These are phyloP conservation scores for Trichoderma reesei DNA, from an alignment of 495 filamentous ascomycete species.

Conservation along the genomic window DNA sequence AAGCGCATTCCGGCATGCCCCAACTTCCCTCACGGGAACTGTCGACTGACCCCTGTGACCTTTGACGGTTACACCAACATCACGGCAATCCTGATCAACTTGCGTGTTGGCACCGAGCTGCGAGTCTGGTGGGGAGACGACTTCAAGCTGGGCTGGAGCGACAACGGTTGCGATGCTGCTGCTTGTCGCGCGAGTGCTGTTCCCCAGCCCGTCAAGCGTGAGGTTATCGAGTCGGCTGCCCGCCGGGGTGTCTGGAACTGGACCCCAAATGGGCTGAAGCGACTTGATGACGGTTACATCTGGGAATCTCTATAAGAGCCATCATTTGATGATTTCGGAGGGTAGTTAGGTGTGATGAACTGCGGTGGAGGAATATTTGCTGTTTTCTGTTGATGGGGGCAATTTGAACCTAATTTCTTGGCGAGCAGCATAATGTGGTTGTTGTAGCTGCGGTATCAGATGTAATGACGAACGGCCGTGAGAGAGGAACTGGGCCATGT, in stretches of 20 bases:
- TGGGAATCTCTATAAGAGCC: background rate
- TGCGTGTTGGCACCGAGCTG: constrained; percentile 20
- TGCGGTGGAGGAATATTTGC: background rate
- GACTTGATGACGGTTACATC: background rate
- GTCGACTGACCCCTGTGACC: constrained; percentile 23
- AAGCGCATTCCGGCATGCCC: constrained; percentile 10
- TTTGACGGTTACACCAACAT: constrained; percentile 29
- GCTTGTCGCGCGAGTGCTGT: constrained; percentile 21
- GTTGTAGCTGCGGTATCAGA: constrained; percentile 1
- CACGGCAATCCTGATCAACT: constrained; percentile 28
- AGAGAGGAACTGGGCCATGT: background rate
- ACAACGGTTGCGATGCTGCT: constrained; percentile 29
- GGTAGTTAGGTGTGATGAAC: background rate
- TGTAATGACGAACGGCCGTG: background rate
- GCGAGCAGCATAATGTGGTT: background rate
- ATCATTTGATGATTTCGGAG: background rate
- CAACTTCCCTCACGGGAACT: constrained; percentile 14
- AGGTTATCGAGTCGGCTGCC: background rate
- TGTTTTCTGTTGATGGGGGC: background rate
- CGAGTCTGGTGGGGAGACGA: constrained; percentile 36
- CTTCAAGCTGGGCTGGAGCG: constrained; percentile 32
- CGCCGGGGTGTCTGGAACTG: background rate
- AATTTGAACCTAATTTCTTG: constrained; percentile 8
- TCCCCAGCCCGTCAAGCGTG: constrained; percentile 9
- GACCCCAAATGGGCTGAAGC: background rate